phyloP scores from a whole-genome alignment of 2,329 filamentous ascomycete genomes.

The Penicillium sp. region DNA sequence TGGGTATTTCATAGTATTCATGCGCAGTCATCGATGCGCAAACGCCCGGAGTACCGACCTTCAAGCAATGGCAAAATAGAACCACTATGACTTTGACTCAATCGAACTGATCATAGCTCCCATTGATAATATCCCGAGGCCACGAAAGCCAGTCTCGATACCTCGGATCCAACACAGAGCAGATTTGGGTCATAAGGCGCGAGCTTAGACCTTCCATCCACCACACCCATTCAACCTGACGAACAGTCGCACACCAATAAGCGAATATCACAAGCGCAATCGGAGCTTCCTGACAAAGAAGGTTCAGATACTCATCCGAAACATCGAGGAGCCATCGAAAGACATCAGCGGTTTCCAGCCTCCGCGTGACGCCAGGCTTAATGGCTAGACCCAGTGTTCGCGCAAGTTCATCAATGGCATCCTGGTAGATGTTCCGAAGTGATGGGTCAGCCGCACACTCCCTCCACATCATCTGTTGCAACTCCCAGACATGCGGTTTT shows the following conservation, averaged over 20 bases:
- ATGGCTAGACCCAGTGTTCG: conserved; percentile 9
- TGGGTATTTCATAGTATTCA: no score
- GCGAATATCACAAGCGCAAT: conserved; percentile 16
- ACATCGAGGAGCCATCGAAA: conserved; percentile 21
- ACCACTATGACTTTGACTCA: not conserved
- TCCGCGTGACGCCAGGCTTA: not conserved
- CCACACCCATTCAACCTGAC: conserved; percentile 23
- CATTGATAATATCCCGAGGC: conserved; percentile 12
- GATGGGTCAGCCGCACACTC: conserved; percentile 3
- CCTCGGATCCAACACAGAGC: conserved; percentile 4
- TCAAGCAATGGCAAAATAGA: no score
- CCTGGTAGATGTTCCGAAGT: conserved; percentile 9
- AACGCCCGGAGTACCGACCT: no score
- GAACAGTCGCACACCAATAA: conserved; percentile 16
- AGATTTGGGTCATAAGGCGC: conserved; percentile 14
- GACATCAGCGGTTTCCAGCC: conserved; percentile 21
- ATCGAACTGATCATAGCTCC: not conserved
- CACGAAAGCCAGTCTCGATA: conserved; percentile 17
- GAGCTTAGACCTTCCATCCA: conserved; percentile 18
- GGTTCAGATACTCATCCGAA: conserved; percentile 13
- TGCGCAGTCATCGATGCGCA: no score
- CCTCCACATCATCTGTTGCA: conserved; percentile 10
- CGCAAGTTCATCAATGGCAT: conserved; percentile 16
- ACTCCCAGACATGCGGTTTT: conserved; percentile 11
- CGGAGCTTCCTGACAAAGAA: conserved; percentile 4